Percentiles rank a stretch among this genome's conserved stretches.
Evolutionary conservation across 148 eudicot genomes (phyloP).

Genomic region (Rhododendron henanense): DNA sequence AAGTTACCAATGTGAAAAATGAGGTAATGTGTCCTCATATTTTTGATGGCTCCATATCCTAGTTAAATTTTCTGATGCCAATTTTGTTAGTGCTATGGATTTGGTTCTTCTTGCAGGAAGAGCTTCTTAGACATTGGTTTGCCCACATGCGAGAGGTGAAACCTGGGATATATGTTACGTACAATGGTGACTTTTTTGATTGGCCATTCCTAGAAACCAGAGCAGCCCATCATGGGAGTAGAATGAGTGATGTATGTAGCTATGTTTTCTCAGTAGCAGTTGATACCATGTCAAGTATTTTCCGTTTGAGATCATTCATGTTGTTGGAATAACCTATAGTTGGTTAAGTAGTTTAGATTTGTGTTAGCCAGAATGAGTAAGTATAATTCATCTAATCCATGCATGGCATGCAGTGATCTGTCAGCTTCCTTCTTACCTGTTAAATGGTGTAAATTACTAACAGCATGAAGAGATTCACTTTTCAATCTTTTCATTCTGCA

Average conservation of each 20-base stretch:
- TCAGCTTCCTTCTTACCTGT: neutral
- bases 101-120: slow-evolving; percentile 48
- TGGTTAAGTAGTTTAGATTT: neutral
- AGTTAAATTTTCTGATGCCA: neutral
- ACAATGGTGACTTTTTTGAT: slow-evolving; percentile 98
- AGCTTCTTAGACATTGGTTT: slow-evolving; percentile 81
- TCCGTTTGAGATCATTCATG: neutral
- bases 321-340: neutral
- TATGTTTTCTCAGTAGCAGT: slow-evolving; percentile 3
- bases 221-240: slow-evolving; percentile 84
- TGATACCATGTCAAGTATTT: neutral
- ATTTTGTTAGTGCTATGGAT: slow-evolving; percentile 11
- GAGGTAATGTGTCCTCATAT: slow-evolving; percentile 46
- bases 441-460: neutral
- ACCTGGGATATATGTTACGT: slow-evolving; percentile 98
- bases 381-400: neutral
- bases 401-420: neutral
- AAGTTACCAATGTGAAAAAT: slow-evolving; percentile 79
- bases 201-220: slow-evolving; percentile 97
- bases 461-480: neutral
- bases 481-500: neutral
- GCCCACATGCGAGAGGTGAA: slow-evolving; percentile 88
- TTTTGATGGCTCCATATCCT: neutral
- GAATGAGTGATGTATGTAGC: slow-evolving; percentile 72
- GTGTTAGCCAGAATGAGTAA: neutral